Evolutionary conservation across 2,329 filamentous ascomycete genomes (phyloP), one percentile per base, ranked within the genome.

Genomic region (Microdochium bolleyi): DNA sequence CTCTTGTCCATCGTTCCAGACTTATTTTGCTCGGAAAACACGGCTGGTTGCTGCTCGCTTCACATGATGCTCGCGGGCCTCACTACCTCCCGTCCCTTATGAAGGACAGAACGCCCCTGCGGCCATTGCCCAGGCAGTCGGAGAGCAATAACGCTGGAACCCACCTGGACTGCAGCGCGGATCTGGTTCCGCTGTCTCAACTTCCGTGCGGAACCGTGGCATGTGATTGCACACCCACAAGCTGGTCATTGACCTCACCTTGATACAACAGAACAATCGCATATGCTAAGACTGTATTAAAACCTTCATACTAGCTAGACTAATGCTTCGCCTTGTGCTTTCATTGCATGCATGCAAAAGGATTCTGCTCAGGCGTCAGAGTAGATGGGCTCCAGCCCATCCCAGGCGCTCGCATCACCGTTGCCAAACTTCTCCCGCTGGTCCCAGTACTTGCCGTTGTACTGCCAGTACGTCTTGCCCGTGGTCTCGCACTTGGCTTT

Each of bases 381-480:
- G 21, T 22, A 96, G 54, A 95, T 86, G 60, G 88, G 85, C 72
- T 95, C 89, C 66, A 91, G 63, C 24, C 82, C 79, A 56, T 82
- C 80, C 91, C 92, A 89, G 52, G 74, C 75, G 62, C 75, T 64
- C 27, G 63, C 53, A 56, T 81, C 76, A 51, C 87, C 82, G 52
- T 77, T 70, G 21, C 83, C 85, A 41, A 85, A 86, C 67, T 75
- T 77, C 50, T 87, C 78, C 56, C 89, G 78, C 62, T 84, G 75
- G 61, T 82, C 77, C 94, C 94, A 99, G 70, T 99, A 99, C 67
- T 88, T 81, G 38, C 87, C 88, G 62, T 84, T 95, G 63, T 92
- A 95, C 60, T 85, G 78, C 94, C 94, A 99, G 70, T 87, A 96
- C 58, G 86, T 79, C 70, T 96, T 90, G 1, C 94, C 92, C 3